Percentiles rank a stretch among this genome's conserved stretches.
Evolutionary conservation across 192 early-diverging fungal species (phyloP).

Genomic region (Backusella sp.): DNA sequence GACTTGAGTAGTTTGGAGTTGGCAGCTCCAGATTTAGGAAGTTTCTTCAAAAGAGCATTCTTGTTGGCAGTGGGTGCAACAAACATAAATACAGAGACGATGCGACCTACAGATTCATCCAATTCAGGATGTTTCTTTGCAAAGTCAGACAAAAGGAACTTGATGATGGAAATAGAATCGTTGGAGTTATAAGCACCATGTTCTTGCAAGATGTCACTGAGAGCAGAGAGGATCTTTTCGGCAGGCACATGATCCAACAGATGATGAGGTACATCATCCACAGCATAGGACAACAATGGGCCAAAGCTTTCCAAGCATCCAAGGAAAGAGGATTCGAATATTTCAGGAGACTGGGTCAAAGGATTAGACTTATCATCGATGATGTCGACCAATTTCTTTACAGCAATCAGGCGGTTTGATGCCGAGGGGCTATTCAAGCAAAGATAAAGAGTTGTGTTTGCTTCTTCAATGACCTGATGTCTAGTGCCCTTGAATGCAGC

Average conservation of each 20-base stretch:
- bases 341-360: slow-evolving; percentile 26
- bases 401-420: slow-evolving; percentile 66
- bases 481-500: slow-evolving; percentile 57
- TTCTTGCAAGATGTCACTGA: slow-evolving; percentile 7
- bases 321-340: slow-evolving; percentile 32
- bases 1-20: neutral
- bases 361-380: slow-evolving; percentile 38
- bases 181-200: neutral
- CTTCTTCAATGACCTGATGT: slow-evolving; percentile 62
- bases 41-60: slow-evolving; percentile 27
- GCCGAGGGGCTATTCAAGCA: slow-evolving; percentile 74
- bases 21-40: neutral
- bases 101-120: slow-evolving; percentile 1
- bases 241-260: slow-evolving; percentile 34
- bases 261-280: slow-evolving; percentile 37
- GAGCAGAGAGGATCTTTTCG: neutral
- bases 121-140: slow-evolving; percentile 4
- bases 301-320: slow-evolving; percentile 35
- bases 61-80: neutral
- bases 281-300: slow-evolving; percentile 30
- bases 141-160: slow-evolving; percentile 16
- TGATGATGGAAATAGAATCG: neutral
- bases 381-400: slow-evolving; percentile 63
- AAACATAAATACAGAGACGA: slow-evolving; percentile 21
- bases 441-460: slow-evolving; percentile 78